Evolutionary conservation across 208 protist species (phyloP), one percentile per base, ranked within the genome.

Genomic region (Sergeia podlipaevii): DNA sequence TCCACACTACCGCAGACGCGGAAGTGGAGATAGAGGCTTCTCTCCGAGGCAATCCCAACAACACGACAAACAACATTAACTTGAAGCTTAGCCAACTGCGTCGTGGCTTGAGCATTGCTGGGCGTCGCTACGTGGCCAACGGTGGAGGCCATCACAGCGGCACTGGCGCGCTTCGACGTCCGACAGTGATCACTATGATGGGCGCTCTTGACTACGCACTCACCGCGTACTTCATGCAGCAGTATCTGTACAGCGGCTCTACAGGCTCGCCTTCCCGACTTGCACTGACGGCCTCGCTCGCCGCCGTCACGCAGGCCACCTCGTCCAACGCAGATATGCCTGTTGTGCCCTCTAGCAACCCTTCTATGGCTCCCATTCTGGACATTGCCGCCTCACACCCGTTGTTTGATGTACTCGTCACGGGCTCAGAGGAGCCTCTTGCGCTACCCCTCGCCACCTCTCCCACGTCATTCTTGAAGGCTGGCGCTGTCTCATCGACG

Each of bases 1-100:
- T 93, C 27, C 80, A 89, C 68, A 88, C 78, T 27, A 93, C 85
- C 15, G 74, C 58, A 5, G 67, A 88, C 41, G 62, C 69, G 3
- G 77, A 88, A 43, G 51, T 52, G n/a, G 73, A 77, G 41, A 75
- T 77, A 10, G 69, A 75, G 52, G 39, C 64, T 18, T 63, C 57
- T 18, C 65, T 85, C 43, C 60, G 69, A 36, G 45, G 56, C 13
- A 82, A 82, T 51, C 65, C 48, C 29, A 71, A 75, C 48, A 82
- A 75, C 59, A 69, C 56, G 23, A 59, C 70, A 44, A 50, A 75
- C 11, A 65, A 72, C 58, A 75, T 77, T 24, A 33, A 46, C 4
- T 57, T 49, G 20, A 71, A 73, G 56, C 26, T 76, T 26, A 32
- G 34, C 11, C 73, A 80, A 60, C 73, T 80, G 20, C 51, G 43